phyloP scores from a whole-genome alignment of 441 rosid species.

The Populus trichocarpa region DNA sequence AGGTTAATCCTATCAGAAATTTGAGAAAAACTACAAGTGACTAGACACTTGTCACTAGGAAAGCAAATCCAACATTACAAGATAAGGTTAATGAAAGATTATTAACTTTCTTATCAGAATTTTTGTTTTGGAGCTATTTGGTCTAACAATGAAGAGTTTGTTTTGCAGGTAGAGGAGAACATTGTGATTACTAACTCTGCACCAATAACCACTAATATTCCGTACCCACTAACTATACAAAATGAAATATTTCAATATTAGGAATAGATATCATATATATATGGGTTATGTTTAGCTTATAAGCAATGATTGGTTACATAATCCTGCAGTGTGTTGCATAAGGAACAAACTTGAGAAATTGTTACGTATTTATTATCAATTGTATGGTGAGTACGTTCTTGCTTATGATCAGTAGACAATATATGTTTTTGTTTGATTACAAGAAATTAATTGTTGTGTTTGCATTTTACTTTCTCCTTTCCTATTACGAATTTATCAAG shows the following conservation, averaged over 20 bases:
- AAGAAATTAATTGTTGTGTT: too few species aligned
- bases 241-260: constrained; percentile 56
- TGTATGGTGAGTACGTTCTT: too few species aligned
- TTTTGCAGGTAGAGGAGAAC: constrained; percentile 61
- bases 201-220: constrained; percentile 37
- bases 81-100: constrained; percentile 52
- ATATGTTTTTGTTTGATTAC: too few species aligned
- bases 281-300: too few species aligned
- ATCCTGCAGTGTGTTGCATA: neutral
- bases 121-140: neutral
- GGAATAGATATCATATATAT: neutral
- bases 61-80: too few species aligned
- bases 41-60: too few species aligned
- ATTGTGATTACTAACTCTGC: constrained; percentile 38
- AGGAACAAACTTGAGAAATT: neutral
- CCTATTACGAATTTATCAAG: too few species aligned
- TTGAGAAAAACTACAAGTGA: too few species aligned
- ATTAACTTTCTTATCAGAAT: neutral
- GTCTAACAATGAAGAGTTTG: neutral
- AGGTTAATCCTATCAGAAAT: too few species aligned
- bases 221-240: constrained; percentile 57
- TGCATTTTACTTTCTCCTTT: neutral
- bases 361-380: neutral
- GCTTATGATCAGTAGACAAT: too few species aligned
- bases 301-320: neutral